Percentiles rank a stretch among this genome's conserved stretches.
Evolutionary conservation across 805 yeast genomes (phyloP).

Genomic region (Candida jianshihensis): DNA sequence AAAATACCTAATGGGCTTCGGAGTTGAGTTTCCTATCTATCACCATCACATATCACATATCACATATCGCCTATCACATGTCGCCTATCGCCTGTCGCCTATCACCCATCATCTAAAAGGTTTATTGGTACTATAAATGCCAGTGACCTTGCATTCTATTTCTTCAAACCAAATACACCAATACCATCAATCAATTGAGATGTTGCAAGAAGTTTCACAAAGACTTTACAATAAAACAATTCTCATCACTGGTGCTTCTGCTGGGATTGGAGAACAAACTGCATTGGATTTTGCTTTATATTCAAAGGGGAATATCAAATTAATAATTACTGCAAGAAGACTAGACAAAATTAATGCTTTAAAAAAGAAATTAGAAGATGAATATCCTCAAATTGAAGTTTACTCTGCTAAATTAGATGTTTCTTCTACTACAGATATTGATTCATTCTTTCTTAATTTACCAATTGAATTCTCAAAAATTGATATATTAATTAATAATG

Average conservation of each 20-base stretch:
- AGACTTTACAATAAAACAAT: slow-evolving; percentile 73
- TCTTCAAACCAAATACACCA: too few species aligned
- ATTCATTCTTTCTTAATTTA: slow-evolving; percentile 41
- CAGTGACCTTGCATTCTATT: too few species aligned
- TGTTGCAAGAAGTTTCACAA: slow-evolving; percentile 52
- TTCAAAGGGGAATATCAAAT: slow-evolving; percentile 62
- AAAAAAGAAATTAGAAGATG: slow-evolving; percentile 35
- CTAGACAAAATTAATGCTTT: slow-evolving; percentile 49
- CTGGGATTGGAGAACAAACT: slow-evolving; percentile 92
- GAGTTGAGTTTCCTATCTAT: neutral
- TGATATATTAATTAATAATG: slow-evolving; percentile 65
- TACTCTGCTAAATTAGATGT: slow-evolving; percentile 49
- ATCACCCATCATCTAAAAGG: neutral
- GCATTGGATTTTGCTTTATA: slow-evolving; percentile 80
- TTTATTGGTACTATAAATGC: too few species aligned
- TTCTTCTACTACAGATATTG: slow-evolving; percentile 43
- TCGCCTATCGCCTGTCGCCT: neutral
- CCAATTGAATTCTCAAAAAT: slow-evolving; percentile 55
- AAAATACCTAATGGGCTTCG: too few species aligned
- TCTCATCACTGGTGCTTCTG: slow-evolving; percentile 89
- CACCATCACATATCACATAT: neutral
- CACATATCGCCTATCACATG: too few species aligned
- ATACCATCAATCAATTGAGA: neutral
- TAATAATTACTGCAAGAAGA: slow-evolving; percentile 77
- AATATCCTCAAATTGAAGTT: slow-evolving; percentile 42